Conservation (phyloP, 1,284 basidiomycete genomes). For the Fomes fomentarius region DNA sequence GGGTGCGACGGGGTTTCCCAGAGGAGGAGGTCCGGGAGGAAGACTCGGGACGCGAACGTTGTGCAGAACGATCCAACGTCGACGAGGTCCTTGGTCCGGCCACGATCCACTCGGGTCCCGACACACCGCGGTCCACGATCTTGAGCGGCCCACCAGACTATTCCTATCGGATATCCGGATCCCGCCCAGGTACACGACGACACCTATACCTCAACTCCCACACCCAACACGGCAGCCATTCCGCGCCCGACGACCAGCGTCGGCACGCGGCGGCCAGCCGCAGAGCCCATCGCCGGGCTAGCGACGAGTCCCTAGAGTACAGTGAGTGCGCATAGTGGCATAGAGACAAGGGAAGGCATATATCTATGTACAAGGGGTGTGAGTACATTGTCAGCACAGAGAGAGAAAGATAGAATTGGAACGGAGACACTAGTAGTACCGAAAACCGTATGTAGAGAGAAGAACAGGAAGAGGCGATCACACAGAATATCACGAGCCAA, state of each 20-base stretch:
- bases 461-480: slow-evolving; percentile 18
- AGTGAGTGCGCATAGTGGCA: slow-evolving; percentile 17
- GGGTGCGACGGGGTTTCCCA: not conserved
- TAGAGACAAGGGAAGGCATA: slow-evolving; percentile 10
- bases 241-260: too few relatives aligned
- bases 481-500: slow-evolving; percentile 19
- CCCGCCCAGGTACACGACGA: too few relatives aligned
- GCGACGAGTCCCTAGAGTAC: slow-evolving; percentile 5
- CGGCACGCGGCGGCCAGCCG: slow-evolving; percentile 4
- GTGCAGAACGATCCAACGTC: not conserved
- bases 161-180: too few relatives aligned
- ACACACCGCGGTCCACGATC: slow-evolving; percentile 4
- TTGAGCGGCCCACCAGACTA: not conserved
- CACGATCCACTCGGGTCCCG: slow-evolving; percentile 1
- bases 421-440: slow-evolving; percentile 5
- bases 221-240: slow-evolving; percentile 16
- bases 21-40: not conserved
- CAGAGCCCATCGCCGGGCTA: slow-evolving; percentile 8
- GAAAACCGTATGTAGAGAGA: slow-evolving; percentile 2
- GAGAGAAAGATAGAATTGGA: not conserved
- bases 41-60: not conserved
- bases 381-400: slow-evolving; percentile 20
- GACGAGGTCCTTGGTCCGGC: too few relatives aligned
- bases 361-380: slow-evolving; percentile 23
- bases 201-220: slow-evolving; percentile 2